A percentile compares a stretch with the other conserved stretches of the same genome.
phyloP scores from a whole-genome alignment of 148 eudicot species.

The Heliosperma pusillum region DNA sequence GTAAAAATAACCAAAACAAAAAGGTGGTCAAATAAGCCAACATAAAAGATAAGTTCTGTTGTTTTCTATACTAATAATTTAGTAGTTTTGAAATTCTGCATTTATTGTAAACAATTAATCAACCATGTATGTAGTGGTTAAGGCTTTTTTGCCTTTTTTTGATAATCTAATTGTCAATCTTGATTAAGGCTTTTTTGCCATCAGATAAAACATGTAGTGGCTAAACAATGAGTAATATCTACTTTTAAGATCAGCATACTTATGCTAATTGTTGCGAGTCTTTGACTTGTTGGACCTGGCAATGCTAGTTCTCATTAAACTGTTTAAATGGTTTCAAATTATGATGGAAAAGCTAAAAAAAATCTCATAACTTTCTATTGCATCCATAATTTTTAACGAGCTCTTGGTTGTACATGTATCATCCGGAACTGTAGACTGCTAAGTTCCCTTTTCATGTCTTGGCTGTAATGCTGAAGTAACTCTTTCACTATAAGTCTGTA shows the following conservation, averaged over 20 bases:
- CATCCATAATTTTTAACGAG: not conserved
- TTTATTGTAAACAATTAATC: not conserved
- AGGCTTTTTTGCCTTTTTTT: no score
- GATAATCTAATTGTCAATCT: not conserved
- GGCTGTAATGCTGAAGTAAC: not conserved
- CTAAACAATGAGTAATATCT: not conserved
- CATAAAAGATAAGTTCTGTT: not conserved
- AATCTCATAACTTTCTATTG: not conserved
- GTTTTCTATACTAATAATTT: not conserved
- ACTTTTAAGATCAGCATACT: not conserved
- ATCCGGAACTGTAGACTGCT: not conserved
- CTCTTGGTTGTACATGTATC: not conserved
- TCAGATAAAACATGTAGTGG: not conserved
- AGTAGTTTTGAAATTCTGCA: not conserved
- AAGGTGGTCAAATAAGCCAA: not conserved
- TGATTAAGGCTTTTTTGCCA: not conserved
- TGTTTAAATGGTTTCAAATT: not conserved
- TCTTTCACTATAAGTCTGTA: not conserved
- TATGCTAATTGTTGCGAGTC: not conserved
- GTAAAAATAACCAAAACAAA: not conserved
- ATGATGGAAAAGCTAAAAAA: not conserved
- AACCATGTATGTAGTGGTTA: not conserved
- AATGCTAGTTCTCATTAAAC: not conserved
- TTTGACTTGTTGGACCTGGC: slow-evolving; percentile 3
- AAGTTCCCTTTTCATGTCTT: not conserved